Conservation (phyloP, 495 filamentous ascomycete species). For the Aspergillus sparsus region DNA sequence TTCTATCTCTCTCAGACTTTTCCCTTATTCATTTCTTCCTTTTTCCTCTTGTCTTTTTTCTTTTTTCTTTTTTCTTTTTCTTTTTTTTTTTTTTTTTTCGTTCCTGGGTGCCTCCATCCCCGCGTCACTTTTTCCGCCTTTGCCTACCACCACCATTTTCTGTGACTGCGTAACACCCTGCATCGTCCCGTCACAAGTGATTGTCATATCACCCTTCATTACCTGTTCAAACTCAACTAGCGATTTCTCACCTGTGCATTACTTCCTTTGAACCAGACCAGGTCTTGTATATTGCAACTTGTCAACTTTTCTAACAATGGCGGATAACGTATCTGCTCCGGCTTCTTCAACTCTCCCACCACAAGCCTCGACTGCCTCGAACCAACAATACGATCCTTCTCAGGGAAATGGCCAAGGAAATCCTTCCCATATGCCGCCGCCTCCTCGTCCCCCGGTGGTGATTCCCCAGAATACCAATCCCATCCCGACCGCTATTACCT, state of each 20-base stretch:
- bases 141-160: constrained; percentile 20
- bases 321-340: constrained; percentile 61
- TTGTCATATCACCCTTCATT: constrained; percentile 24
- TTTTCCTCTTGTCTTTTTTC: constrained; percentile 9
- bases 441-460: constrained; percentile 80
- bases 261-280: constrained; percentile 23
- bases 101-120: constrained; percentile 24
- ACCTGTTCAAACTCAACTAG: constrained; percentile 22
- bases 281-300: constrained; percentile 25
- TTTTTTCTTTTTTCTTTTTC: constrained; percentile 8
- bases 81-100: constrained; percentile 12
- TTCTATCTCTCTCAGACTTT: constrained; percentile 16
- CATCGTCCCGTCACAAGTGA: constrained; percentile 29
- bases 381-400: constrained; percentile 67
- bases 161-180: constrained; percentile 33
- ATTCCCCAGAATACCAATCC: constrained; percentile 97
- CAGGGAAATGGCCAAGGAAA: constrained; percentile 62
- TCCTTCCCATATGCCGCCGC: constrained; percentile 85
- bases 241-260: constrained; percentile 24
- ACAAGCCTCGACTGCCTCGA: constrained; percentile 65
- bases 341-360: constrained; percentile 60
- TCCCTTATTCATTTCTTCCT: constrained; percentile 16
- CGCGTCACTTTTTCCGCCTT: constrained; percentile 30
- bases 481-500: constrained; percentile 90
- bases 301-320: constrained; percentile 54